Conservation (phyloP, 1,284 basidiomycete genomes). For the Anthracocystis setariae region DNA sequence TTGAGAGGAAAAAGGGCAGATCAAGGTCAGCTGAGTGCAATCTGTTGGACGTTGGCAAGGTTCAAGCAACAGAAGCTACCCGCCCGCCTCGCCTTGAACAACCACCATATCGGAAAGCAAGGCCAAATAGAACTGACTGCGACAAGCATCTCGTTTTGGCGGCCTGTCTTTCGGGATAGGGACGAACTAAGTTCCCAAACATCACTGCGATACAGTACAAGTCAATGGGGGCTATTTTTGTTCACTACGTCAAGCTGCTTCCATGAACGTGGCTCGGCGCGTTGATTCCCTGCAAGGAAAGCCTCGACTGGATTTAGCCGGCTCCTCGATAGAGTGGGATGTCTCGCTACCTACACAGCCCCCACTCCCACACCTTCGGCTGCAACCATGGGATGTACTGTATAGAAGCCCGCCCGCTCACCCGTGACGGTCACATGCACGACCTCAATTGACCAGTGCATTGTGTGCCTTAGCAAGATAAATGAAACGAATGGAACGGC, state of each 20-base stretch:
- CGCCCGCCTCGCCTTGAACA: no score
- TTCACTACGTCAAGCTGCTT: constrained; percentile 1
- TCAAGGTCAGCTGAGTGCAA: not conserved
- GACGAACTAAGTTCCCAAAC: no score
- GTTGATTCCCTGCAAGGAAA: constrained; percentile 1
- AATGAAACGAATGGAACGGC: no score
- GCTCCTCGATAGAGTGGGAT: not conserved
- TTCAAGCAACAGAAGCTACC: no score
- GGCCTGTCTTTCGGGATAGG: no score
- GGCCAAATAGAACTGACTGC: no score
- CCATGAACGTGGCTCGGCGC: constrained; percentile 2
- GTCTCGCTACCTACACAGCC: constrained; percentile 1
- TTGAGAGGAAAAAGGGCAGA: not conserved
- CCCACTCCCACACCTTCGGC: not conserved
- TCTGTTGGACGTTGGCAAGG: no score
- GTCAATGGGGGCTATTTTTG: no score
- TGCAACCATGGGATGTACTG: no score
- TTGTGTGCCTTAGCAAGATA: not conserved
- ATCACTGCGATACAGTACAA: no score
- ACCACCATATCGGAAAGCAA: no score
- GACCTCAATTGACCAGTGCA: not conserved
- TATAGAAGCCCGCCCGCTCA: not conserved
- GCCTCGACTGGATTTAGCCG: not conserved
- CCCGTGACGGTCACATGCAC: not conserved
- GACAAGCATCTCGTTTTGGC: no score